Evolutionary conservation across 2,329 filamentous ascomycete species (phyloP), one percentile per base, ranked within the genome.

Genomic region (Scolecobasidium constrictum): DNA sequence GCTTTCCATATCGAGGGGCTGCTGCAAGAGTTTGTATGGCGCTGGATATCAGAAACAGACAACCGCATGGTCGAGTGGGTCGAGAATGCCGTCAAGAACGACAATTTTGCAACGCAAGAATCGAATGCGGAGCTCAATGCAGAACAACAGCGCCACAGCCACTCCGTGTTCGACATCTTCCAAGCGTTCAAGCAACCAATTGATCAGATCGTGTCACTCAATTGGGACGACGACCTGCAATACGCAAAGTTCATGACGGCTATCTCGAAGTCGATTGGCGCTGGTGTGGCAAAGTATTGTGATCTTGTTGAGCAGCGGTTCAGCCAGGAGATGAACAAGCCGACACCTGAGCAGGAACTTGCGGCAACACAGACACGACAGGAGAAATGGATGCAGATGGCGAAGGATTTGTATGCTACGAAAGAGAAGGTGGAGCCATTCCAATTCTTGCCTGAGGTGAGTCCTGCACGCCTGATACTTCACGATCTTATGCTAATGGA

Each of bases 201-300:
- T 26, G 83, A 95, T 49, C 86, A 93, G 53, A 78, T 98, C 43
- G 79, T 85, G 42, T 72, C 86, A 51, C 72, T 98, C 9, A 78
- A 88, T 47, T 98, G 92, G 92, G 83, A 87, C 49, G 86, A 96
- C 57, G 86, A 94, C 54, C 71, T 94, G 28, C 88, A 94, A 50
- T 85, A 94, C 57, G 90, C 92, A 31, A 86, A 88, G 48, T 98
- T 98, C 63, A 96, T 96, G 88, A 98, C 92, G 13, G 78, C 86
- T 2, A 68, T 95, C 13, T 81, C 88, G 12, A 93, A 87, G 54
- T 81, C 83, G 0, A 86, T 96, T 47, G 82, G 88, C 2, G 72
- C 76, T 37, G 88, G 86, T 15, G 76, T 98, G 38, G 81, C 84
- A 11, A 78, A 79, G 51, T 98, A 98, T 59, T 98, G 92, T 58